A percentile compares a stretch with the other conserved stretches of the same genome.
Conservation (phyloP, 176 grass and related monocot genomes). For the Bonia amplexicaulis region DNA sequence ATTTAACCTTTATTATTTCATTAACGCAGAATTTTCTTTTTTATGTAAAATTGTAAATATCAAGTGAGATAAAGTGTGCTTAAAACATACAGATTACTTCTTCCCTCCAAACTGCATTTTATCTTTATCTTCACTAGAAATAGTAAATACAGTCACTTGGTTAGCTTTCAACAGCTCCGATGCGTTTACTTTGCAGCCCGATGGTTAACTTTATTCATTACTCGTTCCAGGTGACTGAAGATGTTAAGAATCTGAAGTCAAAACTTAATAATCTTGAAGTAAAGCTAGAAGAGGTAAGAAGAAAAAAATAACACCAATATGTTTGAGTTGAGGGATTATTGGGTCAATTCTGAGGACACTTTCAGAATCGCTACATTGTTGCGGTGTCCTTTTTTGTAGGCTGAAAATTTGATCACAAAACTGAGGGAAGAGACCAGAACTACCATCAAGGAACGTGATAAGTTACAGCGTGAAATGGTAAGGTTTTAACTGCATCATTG, state of each 20-base stretch:
- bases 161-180: background rate
- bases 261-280: constrained; percentile 61
- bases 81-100: background rate
- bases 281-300: constrained; percentile 71
- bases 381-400: constrained; percentile 49
- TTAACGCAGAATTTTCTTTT: background rate
- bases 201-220: constrained; percentile 14
- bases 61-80: background rate
- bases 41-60: background rate
- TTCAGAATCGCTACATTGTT: background rate
- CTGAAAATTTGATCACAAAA: constrained; percentile 59
- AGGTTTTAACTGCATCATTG: constrained; percentile 21
- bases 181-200: background rate
- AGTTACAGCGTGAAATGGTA: constrained; percentile 61
- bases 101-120: background rate
- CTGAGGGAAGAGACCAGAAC: constrained; percentile 51
- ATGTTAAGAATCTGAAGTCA: constrained; percentile 56
- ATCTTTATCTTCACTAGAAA: background rate
- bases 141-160: background rate
- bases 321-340: background rate
- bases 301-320: background rate
- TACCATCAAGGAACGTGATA: constrained; percentile 49
- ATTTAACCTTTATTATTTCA: background rate
- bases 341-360: background rate
- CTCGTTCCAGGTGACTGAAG: constrained; percentile 52